Base-by-base conservation (phyloP, 495 filamentous ascomycete species). In the Evansstolkia leycettana region DNA sequence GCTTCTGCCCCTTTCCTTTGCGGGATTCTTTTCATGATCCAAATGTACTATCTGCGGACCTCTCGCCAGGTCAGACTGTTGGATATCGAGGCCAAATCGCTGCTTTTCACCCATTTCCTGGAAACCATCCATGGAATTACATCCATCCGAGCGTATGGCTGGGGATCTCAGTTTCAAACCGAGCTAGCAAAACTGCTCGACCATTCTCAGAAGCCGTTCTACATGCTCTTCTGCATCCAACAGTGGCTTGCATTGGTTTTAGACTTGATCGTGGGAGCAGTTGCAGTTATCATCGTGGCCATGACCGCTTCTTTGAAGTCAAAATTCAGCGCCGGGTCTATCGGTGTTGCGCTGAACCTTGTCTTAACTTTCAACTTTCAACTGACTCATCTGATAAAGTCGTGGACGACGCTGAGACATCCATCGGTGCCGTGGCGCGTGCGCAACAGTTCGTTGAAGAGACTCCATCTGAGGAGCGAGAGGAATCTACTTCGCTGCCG, bases 61-160 rank as follows among this genome's bases (percentile, higher is more conserved):
- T 89, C 54, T 17, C 64, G 70, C 4, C 75, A 78, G 40, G 35
- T 80, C 2, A 64, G 75, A 13, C 42, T 77, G 0, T 47, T 80
- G 2, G 74, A 78, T 36, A 64, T 74, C 5, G 67, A 76, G 40
- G 50, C 60, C 7, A 70, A 70, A 41, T 53, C 58, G 5, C 81
- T 80, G 0, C 69, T 89, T 0, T 87, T 82, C 46, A 78, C 84
- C 33, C 72, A 76, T 28, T 84, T 89, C 42, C 64, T 71, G 0
- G 75, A 78, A 8, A 67, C 72, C 0, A 59, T 85, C 14, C 31
- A 39, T 57, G 14, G 70, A 0, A 39, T 69, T 9, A 44, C 51
- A 5, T 67, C 62, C 5, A 64, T 74, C 27, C 58, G 65, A 15
- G 55, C 69, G 2, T 67, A 71, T 36, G 57, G 61, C 32, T 69